Evolutionary conservation across 2,329 filamentous ascomycete species (phyloP).

Genomic region (Fusarium sp.): DNA sequence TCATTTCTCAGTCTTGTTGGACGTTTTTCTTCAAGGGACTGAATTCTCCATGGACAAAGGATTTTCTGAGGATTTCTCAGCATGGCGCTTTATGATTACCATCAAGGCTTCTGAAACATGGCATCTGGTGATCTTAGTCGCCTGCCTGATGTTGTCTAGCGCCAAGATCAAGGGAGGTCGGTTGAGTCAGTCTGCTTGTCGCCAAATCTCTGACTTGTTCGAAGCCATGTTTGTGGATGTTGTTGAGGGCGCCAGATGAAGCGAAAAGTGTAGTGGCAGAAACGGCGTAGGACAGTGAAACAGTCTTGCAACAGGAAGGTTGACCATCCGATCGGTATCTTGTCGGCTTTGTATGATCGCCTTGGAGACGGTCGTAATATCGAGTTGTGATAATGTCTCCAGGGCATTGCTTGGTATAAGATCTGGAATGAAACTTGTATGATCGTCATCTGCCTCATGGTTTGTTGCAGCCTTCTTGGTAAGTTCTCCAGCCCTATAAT

Average conservation of each 20-base stretch:
- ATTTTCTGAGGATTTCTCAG: background rate
- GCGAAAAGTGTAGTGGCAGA: conserved; percentile 25
- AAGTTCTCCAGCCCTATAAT: conserved; percentile 28
- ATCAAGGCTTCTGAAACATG: conserved; percentile 26
- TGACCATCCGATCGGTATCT: conserved; percentile 27
- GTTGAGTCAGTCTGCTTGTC: conserved; percentile 19
- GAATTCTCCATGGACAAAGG: conserved; percentile 11
- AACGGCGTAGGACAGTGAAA: conserved; percentile 45
- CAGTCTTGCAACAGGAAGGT: conserved; percentile 43
- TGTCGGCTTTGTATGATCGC: conserved; percentile 43
- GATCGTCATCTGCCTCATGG: conserved; percentile 8
- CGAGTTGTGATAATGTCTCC: conserved; percentile 6
- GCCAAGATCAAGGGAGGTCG: conserved; percentile 11
- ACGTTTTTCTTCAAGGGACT: conserved; percentile 37
- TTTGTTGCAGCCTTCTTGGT: conserved; percentile 31
- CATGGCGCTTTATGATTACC: background rate
- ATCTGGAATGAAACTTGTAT: conserved; percentile 32
- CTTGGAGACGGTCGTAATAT: conserved; percentile 36
- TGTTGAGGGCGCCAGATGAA: conserved; percentile 28
- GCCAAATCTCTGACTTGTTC: conserved; percentile 1
- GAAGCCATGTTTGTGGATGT: conserved; percentile 10
- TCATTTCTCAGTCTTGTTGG: conserved; percentile 41
- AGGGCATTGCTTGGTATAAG: conserved; percentile 7
- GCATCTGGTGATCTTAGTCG: conserved; percentile 11
- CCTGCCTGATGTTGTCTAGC: conserved; percentile 21